These are phyloP conservation scores for Hemileccinum rubropunctum DNA, from an alignment of 768 basidiomycete species.

Conservation along the genomic window DNA sequence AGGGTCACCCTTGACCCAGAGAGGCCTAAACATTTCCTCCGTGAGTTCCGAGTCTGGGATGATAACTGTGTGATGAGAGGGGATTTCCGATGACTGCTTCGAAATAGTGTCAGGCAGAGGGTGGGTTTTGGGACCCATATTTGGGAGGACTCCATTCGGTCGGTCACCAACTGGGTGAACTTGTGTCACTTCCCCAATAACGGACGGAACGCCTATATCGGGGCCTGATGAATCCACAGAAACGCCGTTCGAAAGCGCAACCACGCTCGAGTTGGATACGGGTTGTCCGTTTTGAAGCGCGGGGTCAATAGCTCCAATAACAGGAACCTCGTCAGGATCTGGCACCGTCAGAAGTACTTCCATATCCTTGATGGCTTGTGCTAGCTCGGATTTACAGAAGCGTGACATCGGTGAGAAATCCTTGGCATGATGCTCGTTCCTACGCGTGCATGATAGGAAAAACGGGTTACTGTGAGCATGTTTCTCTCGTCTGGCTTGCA, in stretches of 20 bases:
- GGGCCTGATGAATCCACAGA: conserved; percentile 8
- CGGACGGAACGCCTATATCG: background rate
- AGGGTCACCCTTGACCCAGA: conserved; percentile 77
- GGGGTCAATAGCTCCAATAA: conserved; percentile 29
- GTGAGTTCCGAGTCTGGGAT: conserved; percentile 51
- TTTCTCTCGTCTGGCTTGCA: conserved; percentile 54
- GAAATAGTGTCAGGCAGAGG: conserved; percentile 3
- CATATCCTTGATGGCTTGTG: conserved; percentile 67
- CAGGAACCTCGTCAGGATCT: conserved; percentile 26
- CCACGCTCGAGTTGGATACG: background rate
- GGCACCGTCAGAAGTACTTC: conserved; percentile 43
- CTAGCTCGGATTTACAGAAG: conserved; percentile 64
- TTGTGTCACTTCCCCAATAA: conserved; percentile 9
- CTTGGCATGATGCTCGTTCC: conserved; percentile 63
- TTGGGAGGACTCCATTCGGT: conserved; percentile 5
- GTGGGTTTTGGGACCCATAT: conserved; percentile 4
- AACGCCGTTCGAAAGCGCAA: conserved; percentile 9
- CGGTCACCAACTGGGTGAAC: conserved; percentile 3
- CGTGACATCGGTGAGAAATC: conserved; percentile 82
- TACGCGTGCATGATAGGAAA: conserved; percentile 68
- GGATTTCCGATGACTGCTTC: conserved; percentile 34
- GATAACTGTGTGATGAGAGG: conserved; percentile 44
- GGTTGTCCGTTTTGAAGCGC: conserved; percentile 20
- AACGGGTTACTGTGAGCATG: conserved; percentile 67
- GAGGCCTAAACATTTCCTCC: conserved; percentile 55